Evolutionary conservation across 169 alveolate species (phyloP).

Genomic region (Plasmodium adleri): DNA sequence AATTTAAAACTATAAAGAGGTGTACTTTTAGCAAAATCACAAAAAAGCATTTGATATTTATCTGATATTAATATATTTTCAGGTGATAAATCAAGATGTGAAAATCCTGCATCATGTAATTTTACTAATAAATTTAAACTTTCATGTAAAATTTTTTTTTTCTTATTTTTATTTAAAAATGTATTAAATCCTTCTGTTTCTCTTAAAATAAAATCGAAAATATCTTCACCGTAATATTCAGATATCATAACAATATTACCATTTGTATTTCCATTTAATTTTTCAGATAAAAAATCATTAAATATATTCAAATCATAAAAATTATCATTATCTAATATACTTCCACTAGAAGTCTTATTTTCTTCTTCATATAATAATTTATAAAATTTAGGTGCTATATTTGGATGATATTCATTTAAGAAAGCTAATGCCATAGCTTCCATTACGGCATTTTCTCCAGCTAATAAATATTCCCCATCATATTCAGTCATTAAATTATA

Average conservation of each 20-base stretch:
- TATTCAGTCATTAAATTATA: conserved; percentile 80
- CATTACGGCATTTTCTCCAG: conserved; percentile 87
- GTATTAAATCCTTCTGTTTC: conserved; percentile 21
- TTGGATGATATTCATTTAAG: conserved; percentile 66
- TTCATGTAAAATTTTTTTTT: conserved; percentile 51
- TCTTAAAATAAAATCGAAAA: conserved; percentile 79
- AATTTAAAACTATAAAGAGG: conserved; percentile 81
- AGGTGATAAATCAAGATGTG: conserved; percentile 87
- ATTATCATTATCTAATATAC: conserved; percentile 3
- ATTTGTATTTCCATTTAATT: conserved; percentile 54
- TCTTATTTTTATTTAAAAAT: too few species aligned
- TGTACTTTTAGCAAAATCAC: conserved; percentile 87
- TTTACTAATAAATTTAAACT: conserved; percentile 73
- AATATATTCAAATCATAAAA: conserved; percentile 49
- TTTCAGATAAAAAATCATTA: conserved; percentile 37
- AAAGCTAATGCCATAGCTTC: conserved; percentile 88
- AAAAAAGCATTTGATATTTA: conserved; percentile 79
- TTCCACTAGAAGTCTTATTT: not conserved
- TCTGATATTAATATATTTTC: conserved; percentile 85
- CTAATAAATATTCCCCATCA: conserved; percentile 85
- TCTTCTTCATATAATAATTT: conserved; percentile 81
- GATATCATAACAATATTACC: conserved; percentile 81
- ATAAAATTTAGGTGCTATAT: conserved; percentile 81
- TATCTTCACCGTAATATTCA: conserved; percentile 81
- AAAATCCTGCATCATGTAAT: conserved; percentile 83